phyloP scores from a whole-genome alignment of 2,329 filamentous ascomycete genomes.

The Diaporthe caulivora region DNA sequence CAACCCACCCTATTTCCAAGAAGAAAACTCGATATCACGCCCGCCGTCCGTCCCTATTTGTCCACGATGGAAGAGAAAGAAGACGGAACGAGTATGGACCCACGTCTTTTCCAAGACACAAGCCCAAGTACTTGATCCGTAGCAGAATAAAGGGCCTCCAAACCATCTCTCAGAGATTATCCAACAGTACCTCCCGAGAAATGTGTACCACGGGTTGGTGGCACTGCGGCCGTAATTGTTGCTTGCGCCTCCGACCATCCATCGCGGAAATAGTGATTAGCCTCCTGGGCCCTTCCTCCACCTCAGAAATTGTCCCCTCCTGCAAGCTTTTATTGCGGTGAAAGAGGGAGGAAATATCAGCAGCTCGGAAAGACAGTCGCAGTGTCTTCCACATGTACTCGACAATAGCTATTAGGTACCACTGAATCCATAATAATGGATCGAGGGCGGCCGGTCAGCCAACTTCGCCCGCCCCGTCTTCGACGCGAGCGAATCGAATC shows the following conservation, averaged over 20 bases:
- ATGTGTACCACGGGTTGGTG: slow-evolving; percentile 41
- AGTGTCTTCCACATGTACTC: slow-evolving; percentile 35
- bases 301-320: slow-evolving; percentile 39
- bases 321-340: slow-evolving; percentile 39
- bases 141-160: slow-evolving; percentile 24
- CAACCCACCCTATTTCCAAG: slow-evolving; percentile 30
- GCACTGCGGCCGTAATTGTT: slow-evolving; percentile 15
- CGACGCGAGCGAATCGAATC: slow-evolving; percentile 47
- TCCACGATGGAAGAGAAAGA: slow-evolving; percentile 14
- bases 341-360: slow-evolving; percentile 21
- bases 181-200: slow-evolving; percentile 36
- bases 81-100: slow-evolving; percentile 2
- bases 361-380: slow-evolving; percentile 15
- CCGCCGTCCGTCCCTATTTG: slow-evolving; percentile 11
- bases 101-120: slow-evolving; percentile 19
- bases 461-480: slow-evolving; percentile 7
- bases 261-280: slow-evolving; percentile 42
- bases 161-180: slow-evolving; percentile 42
- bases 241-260: slow-evolving; percentile 42
- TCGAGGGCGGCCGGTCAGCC: slow-evolving; percentile 45
- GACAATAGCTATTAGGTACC: slow-evolving; percentile 41
- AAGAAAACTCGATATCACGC: slow-evolving; percentile 26
- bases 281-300: slow-evolving; percentile 47
- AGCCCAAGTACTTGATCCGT: slow-evolving; percentile 29
- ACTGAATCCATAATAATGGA: slow-evolving; percentile 47